Base-by-base conservation (phyloP, 805 yeast species). In the Priceomyces melissophilus region DNA sequence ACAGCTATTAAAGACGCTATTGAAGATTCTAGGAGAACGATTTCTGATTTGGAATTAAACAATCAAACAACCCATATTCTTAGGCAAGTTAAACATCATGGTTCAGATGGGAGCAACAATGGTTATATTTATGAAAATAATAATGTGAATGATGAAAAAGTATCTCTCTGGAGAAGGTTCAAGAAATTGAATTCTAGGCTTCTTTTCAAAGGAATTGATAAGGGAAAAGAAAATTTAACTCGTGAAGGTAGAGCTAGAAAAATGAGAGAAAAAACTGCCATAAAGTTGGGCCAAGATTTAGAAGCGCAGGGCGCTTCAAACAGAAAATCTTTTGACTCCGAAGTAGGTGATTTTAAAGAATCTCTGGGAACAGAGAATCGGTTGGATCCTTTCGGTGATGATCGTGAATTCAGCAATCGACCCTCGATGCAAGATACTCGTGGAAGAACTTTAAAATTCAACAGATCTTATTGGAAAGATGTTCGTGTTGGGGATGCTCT, bases 1-100 rank as follows among this genome's bases (percentile, higher is more conserved):
- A 86, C 95, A 1, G 90, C 88, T 0, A 68, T 83, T 43, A 84
- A 84, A 52, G 95, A 86, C 63, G 93, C 87, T 1, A 64, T 86
- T 33, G 95, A 86, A 61, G 95, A 86, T 60, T 84, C 87, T 8
- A 70, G 88, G 59, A 74, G 95, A 63, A 81, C 88, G 0, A 68
- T 74, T 2, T 64, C 81, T 31, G 95, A 86, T 62, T 62, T 82
- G 57, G 88, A 85, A 59, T 79, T 86, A 29, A 86, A 86, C 58
- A 86, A 86, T 58, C 85, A 84, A 38, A 65, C 71, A 27, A 83
- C 89, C 0, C 88, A 84, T 57, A 78, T 83, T 34, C 66, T 85
- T 32, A 55, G 52, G 4, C 69, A 65, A 43, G 63, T 31, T 23
- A 15, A 62, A 26, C 41, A 43, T 27, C 25, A 20, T 20, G 25